Evolutionary conservation across 129 eudicot genomes (phyloP).

Genomic region (Daucus carota): DH1_v3.0 NC_030383.2:44508501-44509000

Average conservation of each 20-base stretch:
- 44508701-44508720: slow-evolving; percentile 89
- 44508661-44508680: slow-evolving; percentile 98
- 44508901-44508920: slow-evolving; percentile 89
- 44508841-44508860: not conserved
- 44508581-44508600: not conserved
- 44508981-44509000: slow-evolving; percentile 80
- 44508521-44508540: not conserved
- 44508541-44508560: not conserved
- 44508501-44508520: not conserved
- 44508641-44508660: slow-evolving; percentile 96
- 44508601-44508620: not conserved
- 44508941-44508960: slow-evolving; percentile 93
- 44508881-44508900: slow-evolving; percentile 17
- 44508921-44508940: slow-evolving; percentile 84
- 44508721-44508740: slow-evolving; percentile 98
- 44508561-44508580: not conserved
- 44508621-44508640: slow-evolving; percentile 34
- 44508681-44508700: slow-evolving; percentile 99
- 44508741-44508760: slow-evolving; percentile 94
- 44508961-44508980: slow-evolving; percentile 86
- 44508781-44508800: slow-evolving; percentile 87
- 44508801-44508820: slow-evolving; percentile 90
- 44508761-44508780: slow-evolving; percentile 81
- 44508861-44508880: not conserved
- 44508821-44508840: slow-evolving; percentile 44